Evolutionary conservation across 2,329 filamentous ascomycete genomes (phyloP).

Genomic region (Diaporthe sp.): DNA sequence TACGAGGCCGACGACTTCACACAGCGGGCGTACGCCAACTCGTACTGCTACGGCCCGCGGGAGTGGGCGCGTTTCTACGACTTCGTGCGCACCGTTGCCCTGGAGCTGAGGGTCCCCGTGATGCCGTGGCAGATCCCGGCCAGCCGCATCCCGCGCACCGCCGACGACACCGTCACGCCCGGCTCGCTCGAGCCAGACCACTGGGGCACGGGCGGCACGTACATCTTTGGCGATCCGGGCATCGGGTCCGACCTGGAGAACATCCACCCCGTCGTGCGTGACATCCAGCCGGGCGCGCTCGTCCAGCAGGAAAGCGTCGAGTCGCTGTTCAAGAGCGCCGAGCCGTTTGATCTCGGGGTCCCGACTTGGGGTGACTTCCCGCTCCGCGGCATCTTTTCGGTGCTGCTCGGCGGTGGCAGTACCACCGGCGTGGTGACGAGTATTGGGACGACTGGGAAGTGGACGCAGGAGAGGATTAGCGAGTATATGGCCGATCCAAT

Average conservation of each 20-base stretch:
- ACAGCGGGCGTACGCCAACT: not conserved
- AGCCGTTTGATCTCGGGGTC: not conserved
- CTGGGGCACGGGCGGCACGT: conserved; percentile 11
- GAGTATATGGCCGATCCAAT: not conserved
- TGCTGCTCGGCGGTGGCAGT: conserved; percentile 3
- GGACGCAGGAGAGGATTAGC: not conserved
- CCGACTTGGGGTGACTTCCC: not conserved
- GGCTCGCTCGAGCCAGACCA: conserved; percentile 7
- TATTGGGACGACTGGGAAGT: not conserved
- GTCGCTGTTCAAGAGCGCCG: not conserved
- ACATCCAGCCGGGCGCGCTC: not conserved
- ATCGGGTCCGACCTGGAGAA: not conserved
- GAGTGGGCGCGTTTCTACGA: not conserved
- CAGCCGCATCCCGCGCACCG: not conserved
- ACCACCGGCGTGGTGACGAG: not conserved
- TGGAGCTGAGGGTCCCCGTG: not conserved
- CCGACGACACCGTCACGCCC: not conserved
- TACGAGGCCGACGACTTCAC: conserved; percentile 18
- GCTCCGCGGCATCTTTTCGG: not conserved
- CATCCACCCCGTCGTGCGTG: conserved; percentile 1
- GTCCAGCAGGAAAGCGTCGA: not conserved
- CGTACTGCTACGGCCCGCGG: conserved; percentile 5
- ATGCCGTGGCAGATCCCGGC: conserved; percentile 13
- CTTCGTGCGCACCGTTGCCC: not conserved
- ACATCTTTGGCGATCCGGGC: not conserved